These are phyloP conservation scores for Colletotrichum falcatum DNA, from an alignment of 2,329 filamentous ascomycete genomes.

Conservation along the genomic window DNA sequence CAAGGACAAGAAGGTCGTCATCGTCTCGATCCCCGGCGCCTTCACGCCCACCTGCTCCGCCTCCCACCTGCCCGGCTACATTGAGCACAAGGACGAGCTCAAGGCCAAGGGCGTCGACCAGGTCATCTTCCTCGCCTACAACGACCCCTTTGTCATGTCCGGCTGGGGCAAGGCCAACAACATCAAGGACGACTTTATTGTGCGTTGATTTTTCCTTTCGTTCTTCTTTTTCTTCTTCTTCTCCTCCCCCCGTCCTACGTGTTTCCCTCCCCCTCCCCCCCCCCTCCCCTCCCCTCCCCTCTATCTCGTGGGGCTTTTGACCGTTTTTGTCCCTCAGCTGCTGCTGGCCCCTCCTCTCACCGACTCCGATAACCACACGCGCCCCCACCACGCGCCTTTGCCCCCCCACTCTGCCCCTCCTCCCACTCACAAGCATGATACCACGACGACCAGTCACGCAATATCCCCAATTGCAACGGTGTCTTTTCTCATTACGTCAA, in stretches of 20 bases:
- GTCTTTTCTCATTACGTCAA: not conserved
- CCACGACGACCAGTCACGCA: slow-evolving; percentile 19
- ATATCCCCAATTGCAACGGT: not conserved
- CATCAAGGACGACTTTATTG: slow-evolving; percentile 75
- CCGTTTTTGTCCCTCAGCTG: not conserved
- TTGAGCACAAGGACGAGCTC: slow-evolving; percentile 76
- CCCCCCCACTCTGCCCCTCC: slow-evolving; percentile 34
- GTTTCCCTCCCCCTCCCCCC: not conserved
- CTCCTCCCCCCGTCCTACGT: not conserved
- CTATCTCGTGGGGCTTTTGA: slow-evolving; percentile 20
- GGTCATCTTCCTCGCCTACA: slow-evolving; percentile 84
- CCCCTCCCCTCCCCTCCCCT: slow-evolving; percentile 5
- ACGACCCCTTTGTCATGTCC: slow-evolving; percentile 89
- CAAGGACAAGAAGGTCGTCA: slow-evolving; percentile 67
- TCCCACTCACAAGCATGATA: slow-evolving; percentile 14
- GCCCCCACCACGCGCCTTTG: slow-evolving; percentile 8
- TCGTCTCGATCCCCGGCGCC: slow-evolving; percentile 73
- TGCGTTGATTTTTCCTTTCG: slow-evolving; percentile 49
- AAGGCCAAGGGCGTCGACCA: slow-evolving; percentile 85
- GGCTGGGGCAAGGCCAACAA: slow-evolving; percentile 92
- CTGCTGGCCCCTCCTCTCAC: slow-evolving; percentile 25
- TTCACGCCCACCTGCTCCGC: slow-evolving; percentile 91
- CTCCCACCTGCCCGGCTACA: slow-evolving; percentile 84
- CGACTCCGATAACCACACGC: slow-evolving; percentile 32
- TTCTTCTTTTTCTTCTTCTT: not conserved